A percentile compares a stretch with the other conserved stretches of the same genome.
Evolutionary conservation across 805 yeast species (phyloP).

Genomic region (Sugiyamaella floridensis): DNA sequence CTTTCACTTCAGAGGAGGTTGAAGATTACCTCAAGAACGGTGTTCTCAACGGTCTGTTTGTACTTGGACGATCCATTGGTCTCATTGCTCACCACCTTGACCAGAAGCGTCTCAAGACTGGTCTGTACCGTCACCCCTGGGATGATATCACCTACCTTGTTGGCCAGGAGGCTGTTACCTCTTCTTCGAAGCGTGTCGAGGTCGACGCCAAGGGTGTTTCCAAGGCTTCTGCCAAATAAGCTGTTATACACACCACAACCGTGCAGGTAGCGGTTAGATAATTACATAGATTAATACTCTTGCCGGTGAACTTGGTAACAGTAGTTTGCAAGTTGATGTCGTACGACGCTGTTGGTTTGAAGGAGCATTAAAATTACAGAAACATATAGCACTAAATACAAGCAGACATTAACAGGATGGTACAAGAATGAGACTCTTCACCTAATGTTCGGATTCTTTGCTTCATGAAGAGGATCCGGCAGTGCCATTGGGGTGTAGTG

Average conservation of each 20-base stretch:
- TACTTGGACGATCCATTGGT: conserved; percentile 41
- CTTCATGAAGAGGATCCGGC: not conserved
- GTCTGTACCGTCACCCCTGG: conserved; percentile 43
- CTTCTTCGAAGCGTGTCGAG: conserved; percentile 30
- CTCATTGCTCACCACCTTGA: conserved; percentile 41
- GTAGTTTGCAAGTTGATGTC: no score
- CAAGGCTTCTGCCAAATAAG: conserved; percentile 23
- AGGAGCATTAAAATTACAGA: no score
- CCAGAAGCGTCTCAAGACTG: conserved; percentile 42
- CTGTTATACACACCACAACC: not conserved
- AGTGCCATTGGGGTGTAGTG: not conserved
- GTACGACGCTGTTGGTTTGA: no score
- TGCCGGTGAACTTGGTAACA: not conserved
- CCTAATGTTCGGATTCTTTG: not conserved
- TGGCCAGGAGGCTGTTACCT: conserved; percentile 32
- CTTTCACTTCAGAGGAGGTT: conserved; percentile 39
- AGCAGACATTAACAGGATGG: no score
- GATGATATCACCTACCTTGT: conserved; percentile 41
- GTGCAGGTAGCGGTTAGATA: not conserved
- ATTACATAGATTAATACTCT: not conserved
- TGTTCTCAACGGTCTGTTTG: conserved; percentile 41
- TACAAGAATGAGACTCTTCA: no score
- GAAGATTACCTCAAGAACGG: conserved; percentile 41
- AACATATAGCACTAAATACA: no score
- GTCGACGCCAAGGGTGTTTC: conserved; percentile 30